phyloP scores from a whole-genome alignment of 805 yeast genomes.

The Candida tammaniensis region DNA sequence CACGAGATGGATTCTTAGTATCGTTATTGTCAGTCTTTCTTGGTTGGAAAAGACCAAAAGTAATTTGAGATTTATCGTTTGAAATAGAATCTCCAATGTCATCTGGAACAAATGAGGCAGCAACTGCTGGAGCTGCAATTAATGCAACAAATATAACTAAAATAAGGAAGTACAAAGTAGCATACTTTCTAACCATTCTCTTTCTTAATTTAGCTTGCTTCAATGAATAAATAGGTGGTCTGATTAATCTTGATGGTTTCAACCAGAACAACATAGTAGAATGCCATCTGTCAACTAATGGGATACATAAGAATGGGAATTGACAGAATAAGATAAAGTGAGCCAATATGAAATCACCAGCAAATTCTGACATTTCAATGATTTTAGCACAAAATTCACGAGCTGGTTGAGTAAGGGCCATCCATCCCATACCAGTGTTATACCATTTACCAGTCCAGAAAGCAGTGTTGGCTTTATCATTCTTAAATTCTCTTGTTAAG shows the following conservation, averaged over 20 bases:
- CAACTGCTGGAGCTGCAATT: conserved; percentile 91
- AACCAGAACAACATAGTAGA: conserved; percentile 98
- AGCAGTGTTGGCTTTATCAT: conserved; percentile 92
- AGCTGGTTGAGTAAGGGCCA: conserved; percentile 92
- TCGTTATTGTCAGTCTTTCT: conserved; percentile 78
- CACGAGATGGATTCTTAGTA: conserved; percentile 52
- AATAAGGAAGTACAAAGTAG: conserved; percentile 71
- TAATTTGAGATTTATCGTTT: conserved; percentile 27
- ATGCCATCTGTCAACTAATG: conserved; percentile 95
- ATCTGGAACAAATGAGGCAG: conserved; percentile 52
- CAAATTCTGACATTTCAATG: conserved; percentile 91
- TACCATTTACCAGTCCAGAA: conserved; percentile 99
- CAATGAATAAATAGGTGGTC: conserved; percentile 96
- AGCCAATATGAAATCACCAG: conserved; percentile 94
- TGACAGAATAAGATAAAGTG: conserved; percentile 85
- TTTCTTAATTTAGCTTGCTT: conserved; percentile 94
- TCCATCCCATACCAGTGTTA: conserved; percentile 87
- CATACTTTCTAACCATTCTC: conserved; percentile 96
- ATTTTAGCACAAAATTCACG: conserved; percentile 95
- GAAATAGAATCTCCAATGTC: conserved; percentile 27
- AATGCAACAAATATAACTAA: conserved; percentile 68
- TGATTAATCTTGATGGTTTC: conserved; percentile 91
- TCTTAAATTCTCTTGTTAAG: conserved; percentile 94
- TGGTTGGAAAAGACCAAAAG: conserved; percentile 84
- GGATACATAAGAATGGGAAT: conserved; percentile 81